Conservation (phyloP, 2,329 filamentous ascomycete genomes). For the Cylindrodendrum hubeiense region DNA sequence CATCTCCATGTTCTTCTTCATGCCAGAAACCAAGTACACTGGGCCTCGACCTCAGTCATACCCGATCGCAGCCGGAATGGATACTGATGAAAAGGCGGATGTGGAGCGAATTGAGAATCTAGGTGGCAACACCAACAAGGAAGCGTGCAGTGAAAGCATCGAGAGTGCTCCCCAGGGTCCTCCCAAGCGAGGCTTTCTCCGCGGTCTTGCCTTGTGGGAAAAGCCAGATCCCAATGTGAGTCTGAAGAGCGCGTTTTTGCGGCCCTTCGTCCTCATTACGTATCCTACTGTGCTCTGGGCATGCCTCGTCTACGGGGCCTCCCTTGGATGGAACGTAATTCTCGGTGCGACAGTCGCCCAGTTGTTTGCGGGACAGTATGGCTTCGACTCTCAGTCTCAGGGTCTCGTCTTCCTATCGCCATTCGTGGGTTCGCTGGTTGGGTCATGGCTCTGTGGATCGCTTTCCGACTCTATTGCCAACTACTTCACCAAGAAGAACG, state of each 20-base stretch:
- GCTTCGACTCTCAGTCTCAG: conserved; percentile 21
- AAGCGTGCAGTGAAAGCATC: not conserved
- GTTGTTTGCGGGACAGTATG: conserved; percentile 20
- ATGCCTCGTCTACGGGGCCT: conserved; percentile 17
- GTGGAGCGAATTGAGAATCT: conserved; percentile 1
- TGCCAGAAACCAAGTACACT: conserved; percentile 21
- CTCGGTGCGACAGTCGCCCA: conserved; percentile 22
- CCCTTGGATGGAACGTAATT: conserved; percentile 28
- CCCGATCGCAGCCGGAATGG: not conserved
- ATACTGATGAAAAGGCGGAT: not conserved
- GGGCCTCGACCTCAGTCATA: conserved; percentile 7
- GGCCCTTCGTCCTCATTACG: conserved; percentile 14
- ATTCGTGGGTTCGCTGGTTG: conserved; percentile 12
- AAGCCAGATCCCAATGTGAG: conserved; percentile 15
- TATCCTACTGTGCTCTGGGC: conserved; percentile 25
- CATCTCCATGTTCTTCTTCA: conserved; percentile 24
- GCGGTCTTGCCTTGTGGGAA: conserved; percentile 12
- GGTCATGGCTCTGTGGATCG: conserved; percentile 19
- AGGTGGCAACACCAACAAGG: not conserved
- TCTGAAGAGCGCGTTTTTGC: conserved; percentile 10
- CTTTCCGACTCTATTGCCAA: conserved; percentile 18
- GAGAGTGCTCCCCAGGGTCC: not conserved
- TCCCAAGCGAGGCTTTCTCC: not conserved
- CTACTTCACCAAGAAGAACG: conserved; percentile 21
- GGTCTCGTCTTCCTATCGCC: conserved; percentile 24